Evolutionary conservation across 768 basidiomycete species (phyloP), one percentile per base, ranked within the genome.

Genomic region (Leccinellum rugosiceps): DNA sequence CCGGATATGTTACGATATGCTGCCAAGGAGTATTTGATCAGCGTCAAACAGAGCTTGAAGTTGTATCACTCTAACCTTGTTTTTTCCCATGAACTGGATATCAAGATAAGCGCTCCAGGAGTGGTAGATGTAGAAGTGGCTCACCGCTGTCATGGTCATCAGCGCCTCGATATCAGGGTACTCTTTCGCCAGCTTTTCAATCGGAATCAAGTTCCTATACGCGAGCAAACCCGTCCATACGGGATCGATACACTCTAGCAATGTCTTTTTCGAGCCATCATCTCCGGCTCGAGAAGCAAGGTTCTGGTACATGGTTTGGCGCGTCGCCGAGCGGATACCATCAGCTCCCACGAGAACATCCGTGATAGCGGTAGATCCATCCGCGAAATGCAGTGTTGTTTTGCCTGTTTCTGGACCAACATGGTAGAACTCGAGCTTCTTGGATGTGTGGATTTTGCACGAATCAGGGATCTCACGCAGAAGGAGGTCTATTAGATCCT

Each of bases 281-380:
- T 62, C 55, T 41, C 2, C 17, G 7, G 31, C 15, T 13, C 38
- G 46, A 7, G 59, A 59, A 26, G 62, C 67, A 4, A 67, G 47
- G 1, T 52, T 51, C 45, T 55, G 34, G 28, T 70, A 67, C 63
- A 76, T 67, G 14, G 58, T 60, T 28, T 49, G 62, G 38, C 75
- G 69, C 8, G 69, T 65, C 25, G 62, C 66, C 1, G 78, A 80
- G 21, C 66, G 74, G 55, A 80, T 67, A 2, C 79, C 80, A 56
- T 81, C 80, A 5, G 75, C 70, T 1, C 76, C 78, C 8, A 80
- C 60, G 32, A 81, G 65, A 9, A 80, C 53, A 52, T 81, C 78
- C 31, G 76, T 76, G 0, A 59, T 59, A 4, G 69, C 68, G 2
- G 58, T 65, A 15, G 69, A 67, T 5, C 74, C 77, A n/a, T 80